Evolutionary conservation across 2,329 filamentous ascomycete species (phyloP), one percentile per base, ranked within the genome.

Genomic region (Akanthomyces uredinophilus): DNA sequence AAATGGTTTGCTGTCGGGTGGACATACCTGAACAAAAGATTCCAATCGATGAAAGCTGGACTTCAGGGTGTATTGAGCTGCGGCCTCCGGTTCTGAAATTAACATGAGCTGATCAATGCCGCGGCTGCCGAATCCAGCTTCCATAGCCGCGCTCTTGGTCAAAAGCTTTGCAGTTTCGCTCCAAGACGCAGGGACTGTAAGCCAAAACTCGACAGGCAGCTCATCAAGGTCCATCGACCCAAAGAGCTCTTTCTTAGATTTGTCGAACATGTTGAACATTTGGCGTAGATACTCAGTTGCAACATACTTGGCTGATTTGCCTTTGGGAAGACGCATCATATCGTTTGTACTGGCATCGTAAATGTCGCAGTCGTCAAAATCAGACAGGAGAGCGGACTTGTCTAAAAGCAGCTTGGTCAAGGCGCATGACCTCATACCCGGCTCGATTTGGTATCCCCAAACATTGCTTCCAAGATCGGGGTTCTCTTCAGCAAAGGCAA

Each of bases 11-110:
- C 37, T 2, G 10, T 3, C 10, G 13, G 11, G 10, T 22, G 5
- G 18, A n/a, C 13, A 8, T 37, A 64, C 64, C 67, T 87, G 78
- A 3, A 90, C 86, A 64, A 89, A 90, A 22, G 39, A 22, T 18
- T 63, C 53, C 1, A 64, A 3, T 18, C 29, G 37, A 13, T 63
- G 27, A 5, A 64, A 7, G 43, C 58, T 63, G 0, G 60, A 64
- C 24, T 60, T 60, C n/a, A 60, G 58, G 1, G 49, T 47, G 16
- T 60, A 60, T 1, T 53, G 58, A 3, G 65, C 60, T 5, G 65
- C 64, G 5, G 65, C 64, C 29, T 65, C 65, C 0, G 65, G 65
- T 18, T 66, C 65, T 0, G 65, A 43, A 4, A 66, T 65, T 5
- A 66, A n/a, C 50, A 51, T 53, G 16, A 66, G 14, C 13, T 7